Conservation (phyloP, 345 rosid species). For the Pseudoturritis turrita region DNA sequence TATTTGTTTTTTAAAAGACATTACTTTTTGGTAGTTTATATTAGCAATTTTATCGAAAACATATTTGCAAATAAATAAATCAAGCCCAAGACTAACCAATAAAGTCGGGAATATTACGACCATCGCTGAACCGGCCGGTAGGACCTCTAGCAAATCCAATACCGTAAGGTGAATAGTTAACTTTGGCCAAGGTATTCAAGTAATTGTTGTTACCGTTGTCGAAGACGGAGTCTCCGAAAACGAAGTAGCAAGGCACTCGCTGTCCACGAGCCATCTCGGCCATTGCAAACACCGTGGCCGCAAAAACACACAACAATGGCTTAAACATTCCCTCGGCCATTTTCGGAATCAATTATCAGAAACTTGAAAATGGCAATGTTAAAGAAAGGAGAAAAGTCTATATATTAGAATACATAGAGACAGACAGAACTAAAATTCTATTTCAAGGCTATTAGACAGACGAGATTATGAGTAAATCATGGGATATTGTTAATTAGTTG, state of each 20-base stretch:
- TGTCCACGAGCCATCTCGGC: conserved; percentile 14
- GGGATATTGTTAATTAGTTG: background rate
- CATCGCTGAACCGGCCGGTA: conserved; percentile 58
- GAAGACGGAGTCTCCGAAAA: conserved; percentile 59
- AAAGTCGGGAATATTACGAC: conserved; percentile 46
- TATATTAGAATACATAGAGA: background rate
- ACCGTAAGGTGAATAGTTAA: conserved; percentile 57
- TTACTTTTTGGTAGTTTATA: background rate
- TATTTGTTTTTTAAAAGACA: background rate
- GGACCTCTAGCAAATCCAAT: conserved; percentile 50
- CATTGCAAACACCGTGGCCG: conserved; percentile 1
- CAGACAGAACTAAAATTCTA: background rate
- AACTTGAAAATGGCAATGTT: background rate
- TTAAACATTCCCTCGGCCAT: conserved; percentile 9
- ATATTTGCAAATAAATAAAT: background rate
- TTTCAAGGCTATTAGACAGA: conserved; percentile 10
- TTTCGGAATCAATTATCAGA: background rate
- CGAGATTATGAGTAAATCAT: background rate
- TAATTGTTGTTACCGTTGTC: conserved; percentile 59
- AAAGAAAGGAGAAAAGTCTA: conserved; percentile 1
- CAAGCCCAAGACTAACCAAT: conserved; percentile 35
- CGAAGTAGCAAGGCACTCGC: conserved; percentile 54
- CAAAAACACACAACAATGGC: background rate
- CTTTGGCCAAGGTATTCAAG: conserved; percentile 41
- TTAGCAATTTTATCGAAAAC: background rate